A percentile compares a stretch with the other conserved stretches of the same genome.
Evolutionary conservation across 495 filamentous ascomycete species (phyloP).

Genomic region (Xylona heveae): DNA sequence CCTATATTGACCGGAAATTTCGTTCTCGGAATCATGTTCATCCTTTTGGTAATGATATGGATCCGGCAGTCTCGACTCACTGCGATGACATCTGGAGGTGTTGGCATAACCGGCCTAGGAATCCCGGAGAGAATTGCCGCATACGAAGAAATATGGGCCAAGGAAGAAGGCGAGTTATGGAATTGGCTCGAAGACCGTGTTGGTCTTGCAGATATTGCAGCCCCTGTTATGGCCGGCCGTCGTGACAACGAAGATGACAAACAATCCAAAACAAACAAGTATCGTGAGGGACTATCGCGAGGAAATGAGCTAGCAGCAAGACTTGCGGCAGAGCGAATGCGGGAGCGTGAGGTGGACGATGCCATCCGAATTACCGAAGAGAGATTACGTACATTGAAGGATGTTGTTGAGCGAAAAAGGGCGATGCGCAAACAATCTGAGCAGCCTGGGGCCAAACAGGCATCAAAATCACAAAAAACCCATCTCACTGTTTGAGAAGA

Average conservation of each 20-base stretch:
- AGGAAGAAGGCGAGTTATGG: slow-evolving; percentile 85
- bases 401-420: slow-evolving; percentile 39
- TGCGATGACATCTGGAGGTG: slow-evolving; percentile 16
- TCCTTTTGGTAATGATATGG: slow-evolving; percentile 34
- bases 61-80: slow-evolving; percentile 33
- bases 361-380: slow-evolving; percentile 75
- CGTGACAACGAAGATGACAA: neutral
- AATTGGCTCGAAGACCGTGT: slow-evolving; percentile 85
- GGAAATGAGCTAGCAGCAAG: slow-evolving; percentile 18
- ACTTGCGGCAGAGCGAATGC: slow-evolving; percentile 50
- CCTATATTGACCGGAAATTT: slow-evolving; percentile 54
- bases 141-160: slow-evolving; percentile 84
- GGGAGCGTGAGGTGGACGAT: slow-evolving; percentile 58
- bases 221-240: neutral
- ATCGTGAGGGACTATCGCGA: slow-evolving; percentile 4
- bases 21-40: slow-evolving; percentile 22
- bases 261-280: slow-evolving; percentile 2
- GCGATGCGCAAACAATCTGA: too few species aligned
- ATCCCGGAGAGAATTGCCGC: slow-evolving; percentile 50
- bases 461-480: too few species aligned
- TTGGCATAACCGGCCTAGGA: slow-evolving; percentile 16
- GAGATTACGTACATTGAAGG: slow-evolving; percentile 51
- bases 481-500: too few species aligned
- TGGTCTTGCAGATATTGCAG: slow-evolving; percentile 40
- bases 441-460: too few species aligned